Conservation (phyloP, 176 grass and related monocot species). For the Avena atlantica region DNA sequence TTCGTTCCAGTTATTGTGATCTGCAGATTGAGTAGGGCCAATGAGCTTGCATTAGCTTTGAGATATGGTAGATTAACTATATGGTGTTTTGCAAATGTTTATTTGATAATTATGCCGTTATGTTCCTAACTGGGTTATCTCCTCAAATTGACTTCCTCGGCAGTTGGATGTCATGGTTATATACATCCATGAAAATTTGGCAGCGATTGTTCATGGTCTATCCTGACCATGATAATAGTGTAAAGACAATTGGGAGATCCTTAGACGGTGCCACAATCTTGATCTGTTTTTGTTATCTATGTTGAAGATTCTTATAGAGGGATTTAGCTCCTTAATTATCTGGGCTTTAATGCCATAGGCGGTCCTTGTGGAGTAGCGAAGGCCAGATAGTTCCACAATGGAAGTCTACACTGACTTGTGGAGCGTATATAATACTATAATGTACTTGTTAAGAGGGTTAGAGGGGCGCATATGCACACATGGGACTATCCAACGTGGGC, state of each 20-base stretch:
- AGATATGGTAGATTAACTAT: not conserved
- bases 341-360: constrained; percentile 14
- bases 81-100: constrained; percentile 9
- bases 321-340: constrained; percentile 23
- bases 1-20: not conserved
- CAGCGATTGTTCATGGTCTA: not conserved
- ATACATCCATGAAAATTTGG: not conserved
- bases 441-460: constrained; percentile 1
- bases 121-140: not conserved
- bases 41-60: not conserved
- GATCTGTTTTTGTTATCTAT: not conserved
- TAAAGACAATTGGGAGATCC: constrained; percentile 2
- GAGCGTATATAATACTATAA: constrained; percentile 1
- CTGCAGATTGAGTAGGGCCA: not conserved
- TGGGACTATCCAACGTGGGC: not conserved
- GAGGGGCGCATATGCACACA: not conserved
- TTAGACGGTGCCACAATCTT: constrained; percentile 26
- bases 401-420: constrained; percentile 1
- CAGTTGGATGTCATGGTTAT: constrained; percentile 15
- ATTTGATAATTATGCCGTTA: not conserved
- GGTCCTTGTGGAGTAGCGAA: not conserved
- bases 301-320: not conserved
- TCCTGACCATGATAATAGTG: constrained; percentile 19
- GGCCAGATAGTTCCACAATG: not conserved
- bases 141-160: not conserved